phyloP scores from a whole-genome alignment of 1,139 yeast genomes.

The Blastobotrys capitulatus region DNA sequence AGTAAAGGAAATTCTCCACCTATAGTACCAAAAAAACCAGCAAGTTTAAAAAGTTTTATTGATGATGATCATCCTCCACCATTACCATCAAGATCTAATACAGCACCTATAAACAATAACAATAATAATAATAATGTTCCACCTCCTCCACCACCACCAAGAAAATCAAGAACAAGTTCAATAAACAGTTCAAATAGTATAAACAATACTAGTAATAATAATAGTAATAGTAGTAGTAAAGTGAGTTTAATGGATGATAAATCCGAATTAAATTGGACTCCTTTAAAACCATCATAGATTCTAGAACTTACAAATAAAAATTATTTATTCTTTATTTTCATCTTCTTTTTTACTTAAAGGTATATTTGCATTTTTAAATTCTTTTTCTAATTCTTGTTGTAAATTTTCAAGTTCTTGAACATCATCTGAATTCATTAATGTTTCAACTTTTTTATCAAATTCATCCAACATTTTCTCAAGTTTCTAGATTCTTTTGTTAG shows the following conservation, averaged over 20 bases:
- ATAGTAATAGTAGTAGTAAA: neutral
- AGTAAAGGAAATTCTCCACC: conserved; percentile 16
- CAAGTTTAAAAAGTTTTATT: neutral
- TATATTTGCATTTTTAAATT: conserved; percentile 1
- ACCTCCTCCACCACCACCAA: conserved; percentile 18
- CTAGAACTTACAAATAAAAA: no score
- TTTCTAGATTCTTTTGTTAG: no score
- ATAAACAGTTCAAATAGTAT: neutral
- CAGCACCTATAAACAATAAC: neutral
- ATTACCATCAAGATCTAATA: neutral
- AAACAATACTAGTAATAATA: neutral
- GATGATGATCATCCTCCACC: neutral
- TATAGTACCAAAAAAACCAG: conserved; percentile 23
- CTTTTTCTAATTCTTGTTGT: conserved; percentile 15
- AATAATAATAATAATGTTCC: no score
- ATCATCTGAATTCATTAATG: conserved; percentile 33
- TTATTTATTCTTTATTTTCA: neutral
- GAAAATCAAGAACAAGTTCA: conserved; percentile 3
- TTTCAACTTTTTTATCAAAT: conserved; percentile 51
- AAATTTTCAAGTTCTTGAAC: conserved; percentile 18
- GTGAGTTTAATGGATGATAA: conserved; percentile 7
- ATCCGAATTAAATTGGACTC: conserved; percentile 17
- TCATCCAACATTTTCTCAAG: conserved; percentile 53
- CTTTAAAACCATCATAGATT: conserved; percentile 23
- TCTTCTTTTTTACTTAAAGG: neutral